Conservation (phyloP, 2,329 filamentous ascomycete species). For the Exophiala viscosa region DNA sequence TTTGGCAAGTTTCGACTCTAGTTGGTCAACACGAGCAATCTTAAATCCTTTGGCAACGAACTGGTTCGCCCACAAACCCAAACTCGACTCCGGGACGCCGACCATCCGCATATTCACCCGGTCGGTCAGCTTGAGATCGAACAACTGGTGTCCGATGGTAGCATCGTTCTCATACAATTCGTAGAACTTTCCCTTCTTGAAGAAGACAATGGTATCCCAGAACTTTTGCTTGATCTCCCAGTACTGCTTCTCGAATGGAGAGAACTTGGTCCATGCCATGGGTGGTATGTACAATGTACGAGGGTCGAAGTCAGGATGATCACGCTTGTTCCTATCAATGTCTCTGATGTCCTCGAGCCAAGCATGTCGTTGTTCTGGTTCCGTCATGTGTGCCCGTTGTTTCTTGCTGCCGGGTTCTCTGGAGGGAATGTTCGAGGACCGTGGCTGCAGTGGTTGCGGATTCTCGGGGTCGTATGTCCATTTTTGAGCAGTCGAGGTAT, state of each 20-base stretch:
- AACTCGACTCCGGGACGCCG: slow-evolving; percentile 87
- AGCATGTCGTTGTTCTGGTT: slow-evolving; percentile 79
- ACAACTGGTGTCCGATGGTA: slow-evolving; percentile 90
- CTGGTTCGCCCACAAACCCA: slow-evolving; percentile 97
- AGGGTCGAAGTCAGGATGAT: slow-evolving; percentile 85
- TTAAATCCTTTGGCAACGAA: slow-evolving; percentile 98
- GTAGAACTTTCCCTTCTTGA: slow-evolving; percentile 99
- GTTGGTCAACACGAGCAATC: slow-evolving; percentile 92
- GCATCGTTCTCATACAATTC: slow-evolving; percentile 98
- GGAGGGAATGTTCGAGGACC: slow-evolving; percentile 36
- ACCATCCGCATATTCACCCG: slow-evolving; percentile 99
- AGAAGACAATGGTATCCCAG: slow-evolving; percentile 97
- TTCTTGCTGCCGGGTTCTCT: slow-evolving; percentile 41
- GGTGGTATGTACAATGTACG: slow-evolving; percentile 88
- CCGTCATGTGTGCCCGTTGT: slow-evolving; percentile 70
- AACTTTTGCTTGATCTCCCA: slow-evolving; percentile 99
- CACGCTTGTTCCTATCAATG: slow-evolving; percentile 73
- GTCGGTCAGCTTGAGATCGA: slow-evolving; percentile 96
- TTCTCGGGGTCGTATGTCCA: slow-evolving; percentile 72
- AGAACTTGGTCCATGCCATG: slow-evolving; percentile 74
- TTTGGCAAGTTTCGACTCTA: slow-evolving; percentile 91
- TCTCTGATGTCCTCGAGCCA: slow-evolving; percentile 87
- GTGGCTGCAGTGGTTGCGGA: slow-evolving; percentile 48
- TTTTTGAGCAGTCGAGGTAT: slow-evolving; percentile 71
- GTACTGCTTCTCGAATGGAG: slow-evolving; percentile 95